These are phyloP conservation scores for Alternaria postmessia DNA, from an alignment of 2,329 filamentous ascomycete genomes.

Conservation along the genomic window DNA sequence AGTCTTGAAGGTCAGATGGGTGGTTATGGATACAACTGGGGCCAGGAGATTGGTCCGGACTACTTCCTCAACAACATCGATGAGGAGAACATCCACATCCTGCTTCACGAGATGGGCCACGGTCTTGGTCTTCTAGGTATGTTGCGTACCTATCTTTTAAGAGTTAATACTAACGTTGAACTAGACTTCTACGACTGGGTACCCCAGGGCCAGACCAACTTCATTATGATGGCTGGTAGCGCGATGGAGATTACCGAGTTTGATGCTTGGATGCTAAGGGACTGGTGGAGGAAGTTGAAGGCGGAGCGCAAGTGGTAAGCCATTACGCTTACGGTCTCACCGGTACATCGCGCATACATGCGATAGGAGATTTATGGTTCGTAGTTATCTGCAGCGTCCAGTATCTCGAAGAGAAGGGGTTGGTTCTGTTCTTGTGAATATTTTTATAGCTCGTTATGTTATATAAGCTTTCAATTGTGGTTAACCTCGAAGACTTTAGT, in stretches of 20 bases:
- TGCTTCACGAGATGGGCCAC: constrained; percentile 57
- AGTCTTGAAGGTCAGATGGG: constrained; percentile 48
- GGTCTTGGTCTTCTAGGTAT: constrained; percentile 49
- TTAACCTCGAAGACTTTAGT: no score
- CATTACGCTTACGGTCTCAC: not conserved
- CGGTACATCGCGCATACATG: not conserved
- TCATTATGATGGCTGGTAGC: constrained; percentile 58
- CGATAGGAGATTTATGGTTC: no score
- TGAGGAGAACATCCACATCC: constrained; percentile 53
- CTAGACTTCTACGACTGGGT: constrained; percentile 56
- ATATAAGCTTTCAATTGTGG: not conserved
- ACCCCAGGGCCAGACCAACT: constrained; percentile 52
- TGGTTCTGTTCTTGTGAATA: not conserved
- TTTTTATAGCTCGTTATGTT: not conserved
- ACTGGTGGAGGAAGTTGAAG: constrained; percentile 56
- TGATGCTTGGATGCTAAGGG: constrained; percentile 59
- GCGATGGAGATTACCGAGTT: constrained; percentile 57
- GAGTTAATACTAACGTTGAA: not conserved
- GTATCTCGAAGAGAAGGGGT: not conserved
- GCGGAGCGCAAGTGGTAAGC: constrained; percentile 23
- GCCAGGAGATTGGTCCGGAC: constrained; percentile 54
- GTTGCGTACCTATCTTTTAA: not conserved
- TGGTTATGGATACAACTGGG: constrained; percentile 59
- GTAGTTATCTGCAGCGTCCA: not conserved
- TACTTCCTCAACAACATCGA: constrained; percentile 54